Evolutionary conservation across 108 stramenopile species (phyloP).

Genomic region (Conticribra weissflogii): DNA sequence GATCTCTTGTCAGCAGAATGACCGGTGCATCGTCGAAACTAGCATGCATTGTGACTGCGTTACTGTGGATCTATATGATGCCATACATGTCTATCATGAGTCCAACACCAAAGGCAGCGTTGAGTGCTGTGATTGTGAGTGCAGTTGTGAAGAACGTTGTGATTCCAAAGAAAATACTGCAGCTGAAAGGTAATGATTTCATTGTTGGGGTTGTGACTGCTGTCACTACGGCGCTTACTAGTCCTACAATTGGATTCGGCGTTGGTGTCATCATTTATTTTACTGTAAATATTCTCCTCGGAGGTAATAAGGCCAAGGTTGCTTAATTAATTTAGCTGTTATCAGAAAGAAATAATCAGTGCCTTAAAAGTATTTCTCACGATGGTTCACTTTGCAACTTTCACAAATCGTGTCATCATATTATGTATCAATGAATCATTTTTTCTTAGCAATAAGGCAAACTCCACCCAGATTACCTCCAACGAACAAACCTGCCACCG

Average conservation of each 20-base stretch:
- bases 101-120: conserved; percentile 75
- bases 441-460: conserved; percentile 40
- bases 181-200: conserved; percentile 60
- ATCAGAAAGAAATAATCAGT: no score
- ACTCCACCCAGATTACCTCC: conserved; percentile 46
- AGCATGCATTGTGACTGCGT: conserved; percentile 72
- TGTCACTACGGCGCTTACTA: conserved; percentile 63
- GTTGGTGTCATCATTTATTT: conserved; percentile 54
- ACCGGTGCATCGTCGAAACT: conserved; percentile 75
- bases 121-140: conserved; percentile 80
- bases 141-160: conserved; percentile 73
- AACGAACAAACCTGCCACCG: conserved; percentile 25
- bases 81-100: conserved; percentile 85
- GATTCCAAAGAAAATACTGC: conserved; percentile 68
- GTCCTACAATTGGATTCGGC: conserved; percentile 79
- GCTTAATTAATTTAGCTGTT: no score
- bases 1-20: conserved; percentile 82
- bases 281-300: conserved; percentile 28
- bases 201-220: conserved; percentile 73
- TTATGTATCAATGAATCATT: background rate
- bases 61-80: conserved; percentile 77
- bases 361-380: no score
- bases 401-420: background rate
- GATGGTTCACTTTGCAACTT: no score
- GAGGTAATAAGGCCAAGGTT: background rate